A percentile compares a stretch with the other conserved stretches of the same genome.
Evolutionary conservation across 257 asterid species (phyloP).

Genomic region (Mitragyna speciosa): DNA sequence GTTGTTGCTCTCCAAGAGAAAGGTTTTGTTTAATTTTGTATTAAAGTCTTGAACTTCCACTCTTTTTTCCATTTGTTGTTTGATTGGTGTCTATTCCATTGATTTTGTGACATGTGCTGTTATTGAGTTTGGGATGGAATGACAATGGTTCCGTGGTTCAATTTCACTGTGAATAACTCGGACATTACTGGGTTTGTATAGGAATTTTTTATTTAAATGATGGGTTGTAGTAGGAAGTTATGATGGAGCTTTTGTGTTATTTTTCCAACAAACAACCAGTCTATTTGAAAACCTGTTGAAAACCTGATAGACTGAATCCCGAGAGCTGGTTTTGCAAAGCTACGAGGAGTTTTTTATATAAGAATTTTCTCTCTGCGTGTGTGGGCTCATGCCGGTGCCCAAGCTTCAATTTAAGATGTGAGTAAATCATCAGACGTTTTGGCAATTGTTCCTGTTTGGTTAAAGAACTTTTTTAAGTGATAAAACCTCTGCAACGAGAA

Average conservation of each 20-base stretch:
- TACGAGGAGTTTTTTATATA: neutral
- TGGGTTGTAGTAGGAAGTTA: slow-evolving; percentile 1
- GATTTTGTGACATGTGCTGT: neutral
- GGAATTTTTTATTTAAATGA: neutral
- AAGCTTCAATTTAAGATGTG: neutral
- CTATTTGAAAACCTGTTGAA: neutral
- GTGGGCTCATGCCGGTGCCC: neutral
- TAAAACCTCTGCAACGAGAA: neutral
- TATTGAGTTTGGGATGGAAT: neutral
- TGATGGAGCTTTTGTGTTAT: neutral
- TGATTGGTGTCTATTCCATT: neutral
- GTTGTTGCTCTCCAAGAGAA: slow-evolving; percentile 61
- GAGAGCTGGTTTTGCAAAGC: neutral
- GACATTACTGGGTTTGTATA: neutral
- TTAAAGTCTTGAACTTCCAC: slow-evolving; percentile 11
- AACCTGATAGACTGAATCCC: neutral
- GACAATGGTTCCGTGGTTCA: neutral
- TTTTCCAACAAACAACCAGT: neutral
- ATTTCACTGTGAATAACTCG: neutral
- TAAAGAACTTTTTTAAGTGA: neutral
- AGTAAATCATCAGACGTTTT: neutral
- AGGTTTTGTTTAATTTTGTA: slow-evolving; percentile 48
- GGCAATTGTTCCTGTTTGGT: neutral
- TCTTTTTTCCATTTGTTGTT: neutral
- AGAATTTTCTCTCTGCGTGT: neutral